These are phyloP conservation scores for apple (Malus domestica) DNA, from an alignment of 306 rosid genomes.

Conservation along the genomic window ASM211411v1 NC_041799.1:35811501-35812000, in stretches of 20 bases:
- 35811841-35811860: background rate
- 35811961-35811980: too few species aligned
- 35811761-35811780: background rate
- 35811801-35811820: background rate
- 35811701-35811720: background rate
- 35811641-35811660: constrained; percentile 70
- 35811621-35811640: constrained; percentile 61
- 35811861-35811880: background rate
- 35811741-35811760: background rate
- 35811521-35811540: constrained; percentile 60
- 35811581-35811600: constrained; percentile 69
- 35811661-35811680: constrained; percentile 27
- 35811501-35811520: constrained; percentile 58
- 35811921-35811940: background rate
- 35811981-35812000: too few species aligned
- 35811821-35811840: background rate
- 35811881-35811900: background rate
- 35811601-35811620: constrained; percentile 69
- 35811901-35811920: background rate
- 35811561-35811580: constrained; percentile 84
- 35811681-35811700: constrained; percentile 8
- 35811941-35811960: background rate
- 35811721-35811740: background rate
- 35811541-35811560: constrained; percentile 81
- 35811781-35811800: background rate